These are phyloP conservation scores for Aristolochia fimbriata DNA, from an alignment of 164 flowering plant species.

Conservation along the genomic window DNA sequence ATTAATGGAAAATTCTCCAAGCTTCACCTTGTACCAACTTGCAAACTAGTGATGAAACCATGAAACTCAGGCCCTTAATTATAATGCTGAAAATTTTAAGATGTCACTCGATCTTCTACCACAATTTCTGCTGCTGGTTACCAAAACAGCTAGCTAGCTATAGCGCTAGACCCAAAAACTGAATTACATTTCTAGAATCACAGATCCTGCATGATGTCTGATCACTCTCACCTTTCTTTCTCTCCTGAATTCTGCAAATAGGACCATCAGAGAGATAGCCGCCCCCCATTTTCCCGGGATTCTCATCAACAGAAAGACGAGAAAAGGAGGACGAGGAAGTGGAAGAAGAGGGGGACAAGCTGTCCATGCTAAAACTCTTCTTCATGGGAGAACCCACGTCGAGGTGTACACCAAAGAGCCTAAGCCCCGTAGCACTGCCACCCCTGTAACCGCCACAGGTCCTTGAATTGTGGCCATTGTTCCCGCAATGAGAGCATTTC, in stretches of 20 bases:
- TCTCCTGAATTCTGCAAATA: conserved; percentile 32
- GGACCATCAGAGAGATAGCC: conserved; percentile 65
- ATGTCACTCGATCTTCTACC: too few species aligned
- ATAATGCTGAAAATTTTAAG: too few species aligned
- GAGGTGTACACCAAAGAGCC: conserved; percentile 77
- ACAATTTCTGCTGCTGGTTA: not conserved
- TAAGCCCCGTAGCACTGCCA: conserved; percentile 19
- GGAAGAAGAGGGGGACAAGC: conserved; percentile 32
- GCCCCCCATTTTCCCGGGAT: conserved; percentile 23
- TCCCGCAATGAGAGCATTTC: conserved; percentile 83
- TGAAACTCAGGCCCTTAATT: too few species aligned
- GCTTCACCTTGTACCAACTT: too few species aligned
- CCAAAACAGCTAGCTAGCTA: not conserved
- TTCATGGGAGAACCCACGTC: conserved; percentile 34
- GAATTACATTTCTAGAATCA: not conserved
- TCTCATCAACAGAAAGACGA: conserved; percentile 21
- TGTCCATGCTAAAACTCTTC: conserved; percentile 62
- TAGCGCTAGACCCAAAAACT: not conserved
- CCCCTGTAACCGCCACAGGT: conserved; percentile 40
- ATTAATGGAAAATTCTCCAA: too few species aligned
- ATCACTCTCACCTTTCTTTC: conserved; percentile 54
- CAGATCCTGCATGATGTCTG: not conserved
- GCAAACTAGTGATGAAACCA: too few species aligned
- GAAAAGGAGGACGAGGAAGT: conserved; percentile 28
- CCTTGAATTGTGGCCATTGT: conserved; percentile 76